Base-by-base conservation (phyloP, 2,329 filamentous ascomycete genomes). In the Diplodia sapinea region DNA sequence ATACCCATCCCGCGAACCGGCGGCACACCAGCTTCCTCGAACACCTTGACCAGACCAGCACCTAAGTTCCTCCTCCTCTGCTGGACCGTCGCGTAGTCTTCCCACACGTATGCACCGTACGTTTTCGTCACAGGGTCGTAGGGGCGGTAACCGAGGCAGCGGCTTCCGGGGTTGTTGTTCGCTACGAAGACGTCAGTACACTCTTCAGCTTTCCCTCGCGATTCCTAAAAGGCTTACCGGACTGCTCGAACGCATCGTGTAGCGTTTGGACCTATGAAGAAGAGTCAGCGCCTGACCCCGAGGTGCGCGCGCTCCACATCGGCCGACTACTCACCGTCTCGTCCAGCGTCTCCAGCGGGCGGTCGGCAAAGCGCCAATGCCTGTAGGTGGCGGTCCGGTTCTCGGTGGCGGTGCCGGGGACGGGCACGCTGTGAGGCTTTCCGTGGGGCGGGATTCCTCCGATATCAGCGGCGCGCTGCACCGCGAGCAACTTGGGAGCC, bases 41-140 rank as follows among this genome's bases (percentile, higher is more conserved):
- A 92, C 72, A 98, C 81, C 79, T 95, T 90, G 49, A 94, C 89
- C 57, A 98, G 80, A 68, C 94, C 95, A 49, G 90, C 91, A 70
- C 95, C 95, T 72, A 97, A 87, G 78, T 95, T 92, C 76, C 90
- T 91, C 75, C 92, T 88, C 76, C 94, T 87, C 81, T 87, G 85
- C 69, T 90, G 89, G n/a, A 94, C 86, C 69, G 95, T 88, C 73
- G 84, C 85, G 75, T 96, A 98, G 68, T 89, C 91, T 73, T 94
- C 81, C 93, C 94, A 98, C 69, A 89, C 85, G 77, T 91, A 99
- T 71, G 87, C 87, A 68, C 90, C 88, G 80, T 87, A 97, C 1
- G 86, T 85, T 81, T 93, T 90, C 59, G 88, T 92, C 47, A 80
- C 81, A 3, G 90, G 79, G 78, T 96, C 89, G 86, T 92, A 98